These are phyloP conservation scores for Pseudoperonospora humuli DNA, from an alignment of 352 stramenopile species.

Conservation along the genomic window DNA sequence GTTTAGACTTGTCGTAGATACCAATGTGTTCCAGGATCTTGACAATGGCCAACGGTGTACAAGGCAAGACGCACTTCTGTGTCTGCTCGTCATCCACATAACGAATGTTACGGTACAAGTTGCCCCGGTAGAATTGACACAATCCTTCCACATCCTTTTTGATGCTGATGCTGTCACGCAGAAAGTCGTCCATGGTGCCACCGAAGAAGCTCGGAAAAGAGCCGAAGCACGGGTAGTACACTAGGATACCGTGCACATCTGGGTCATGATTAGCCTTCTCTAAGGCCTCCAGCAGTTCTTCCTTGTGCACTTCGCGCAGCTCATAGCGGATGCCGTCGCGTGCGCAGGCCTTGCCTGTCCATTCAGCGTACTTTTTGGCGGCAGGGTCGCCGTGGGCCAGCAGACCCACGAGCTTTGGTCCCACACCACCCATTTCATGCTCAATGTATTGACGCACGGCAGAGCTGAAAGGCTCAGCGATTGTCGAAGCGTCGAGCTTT, in stretches of 20 bases:
- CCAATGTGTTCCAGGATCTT: conserved; percentile 91
- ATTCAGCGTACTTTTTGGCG: conserved; percentile 95
- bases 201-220: conserved; percentile 94
- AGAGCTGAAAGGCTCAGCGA: conserved; percentile 81
- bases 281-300: conserved; percentile 91
- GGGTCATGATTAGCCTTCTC: conserved; percentile 90
- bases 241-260: conserved; percentile 94
- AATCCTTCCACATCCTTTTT: conserved; percentile 97
- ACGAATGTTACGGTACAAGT: conserved; percentile 96
- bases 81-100: conserved; percentile 86
- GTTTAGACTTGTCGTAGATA: conserved; percentile 74
- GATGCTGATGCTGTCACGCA: conserved; percentile 93
- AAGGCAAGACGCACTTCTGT: conserved; percentile 95
- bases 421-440: conserved; percentile 63
- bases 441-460: conserved; percentile 81
- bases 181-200: conserved; percentile 95
- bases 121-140: conserved; percentile 94
- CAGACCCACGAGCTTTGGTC: conserved; percentile 86
- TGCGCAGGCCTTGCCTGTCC: conserved; percentile 91
- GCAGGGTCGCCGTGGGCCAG: conserved; percentile 93
- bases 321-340: conserved; percentile 96
- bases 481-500: conserved; percentile 77
- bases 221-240: conserved; percentile 99
- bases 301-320: conserved; percentile 88
- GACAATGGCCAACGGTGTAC: conserved; percentile 93